Conservation (phyloP, 352 stramenopile species). For the Pythium monospermum region DNA sequence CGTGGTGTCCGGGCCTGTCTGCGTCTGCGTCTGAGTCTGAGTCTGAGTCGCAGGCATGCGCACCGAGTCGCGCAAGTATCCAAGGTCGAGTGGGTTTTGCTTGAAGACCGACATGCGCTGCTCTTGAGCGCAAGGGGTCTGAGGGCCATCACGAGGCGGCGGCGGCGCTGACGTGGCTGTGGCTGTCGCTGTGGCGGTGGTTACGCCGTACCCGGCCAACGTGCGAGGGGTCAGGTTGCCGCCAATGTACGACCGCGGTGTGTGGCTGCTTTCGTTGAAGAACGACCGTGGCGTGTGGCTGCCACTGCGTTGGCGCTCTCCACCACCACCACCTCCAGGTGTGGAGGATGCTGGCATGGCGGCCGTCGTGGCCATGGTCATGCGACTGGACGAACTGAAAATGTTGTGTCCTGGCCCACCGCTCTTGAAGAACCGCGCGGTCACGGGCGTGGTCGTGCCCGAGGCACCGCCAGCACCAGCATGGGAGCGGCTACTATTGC, state of each 20-base stretch:
- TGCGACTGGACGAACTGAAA: slow-evolving; percentile 15
- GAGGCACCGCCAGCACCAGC: no score
- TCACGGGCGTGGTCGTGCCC: slow-evolving; percentile 12
- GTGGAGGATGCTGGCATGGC: slow-evolving; percentile 12
- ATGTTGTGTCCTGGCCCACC: slow-evolving; percentile 14
- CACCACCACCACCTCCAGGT: no score
- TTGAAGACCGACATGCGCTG: slow-evolving; percentile 64
- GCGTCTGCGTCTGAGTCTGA: no score
- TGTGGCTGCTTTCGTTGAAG: slow-evolving; percentile 57
- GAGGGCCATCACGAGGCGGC: not conserved
- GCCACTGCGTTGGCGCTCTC: slow-evolving; percentile 17
- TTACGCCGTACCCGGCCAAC: slow-evolving; percentile 1
- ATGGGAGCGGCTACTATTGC: slow-evolving; percentile 9
- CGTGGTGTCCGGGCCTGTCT: not conserved
- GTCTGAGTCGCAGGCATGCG: no score
- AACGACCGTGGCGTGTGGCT: slow-evolving; percentile 29
- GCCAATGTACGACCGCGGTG: slow-evolving; percentile 68
- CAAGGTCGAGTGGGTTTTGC: slow-evolving; percentile 61
- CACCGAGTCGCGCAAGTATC: slow-evolving; percentile 59
- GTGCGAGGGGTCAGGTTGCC: slow-evolving; percentile 54
- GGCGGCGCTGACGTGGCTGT: not conserved
- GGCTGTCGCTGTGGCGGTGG: not conserved
- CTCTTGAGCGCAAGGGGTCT: slow-evolving; percentile 29
- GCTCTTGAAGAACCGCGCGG: slow-evolving; percentile 21
- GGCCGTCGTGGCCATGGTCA: slow-evolving; percentile 7